Conservation (phyloP, 73 alveolate genomes). For the Paramecium octaurelia region DNA sequence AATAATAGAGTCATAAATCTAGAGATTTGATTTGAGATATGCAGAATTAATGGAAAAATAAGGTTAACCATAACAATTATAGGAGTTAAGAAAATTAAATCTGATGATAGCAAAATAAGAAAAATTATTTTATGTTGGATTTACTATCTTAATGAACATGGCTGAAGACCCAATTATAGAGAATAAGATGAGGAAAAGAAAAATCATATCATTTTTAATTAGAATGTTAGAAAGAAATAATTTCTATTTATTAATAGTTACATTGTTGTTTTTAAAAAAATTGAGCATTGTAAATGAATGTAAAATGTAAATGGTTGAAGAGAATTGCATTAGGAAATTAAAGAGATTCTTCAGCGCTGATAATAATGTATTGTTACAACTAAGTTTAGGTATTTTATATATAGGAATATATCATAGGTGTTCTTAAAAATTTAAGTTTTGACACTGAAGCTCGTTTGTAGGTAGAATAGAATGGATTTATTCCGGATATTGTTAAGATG, state of each 20-base stretch:
- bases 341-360: slow-evolving; percentile 85
- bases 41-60: slow-evolving; percentile 70
- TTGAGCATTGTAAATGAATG: slow-evolving; percentile 88
- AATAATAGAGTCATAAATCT: slow-evolving; percentile 89
- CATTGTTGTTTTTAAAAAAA: slow-evolving; percentile 90
- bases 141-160: slow-evolving; percentile 88
- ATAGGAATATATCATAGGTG: slow-evolving; percentile 47
- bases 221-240: slow-evolving; percentile 91
- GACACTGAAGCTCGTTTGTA: slow-evolving; percentile 87
- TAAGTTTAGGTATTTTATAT: slow-evolving; percentile 34
- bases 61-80: slow-evolving; percentile 61
- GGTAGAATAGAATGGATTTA: slow-evolving; percentile 82
- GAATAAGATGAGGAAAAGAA: slow-evolving; percentile 91
- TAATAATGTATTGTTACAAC: slow-evolving; percentile 76
- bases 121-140: slow-evolving; percentile 89
- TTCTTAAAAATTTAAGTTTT: slow-evolving; percentile 89
- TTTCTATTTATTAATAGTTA: slow-evolving; percentile 86
- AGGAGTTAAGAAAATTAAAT: slow-evolving; percentile 75
- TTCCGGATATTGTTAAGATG: slow-evolving; percentile 88
- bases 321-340: slow-evolving; percentile 85
- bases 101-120: slow-evolving; percentile 92
- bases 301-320: slow-evolving; percentile 91
- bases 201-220: slow-evolving; percentile 79
- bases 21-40: slow-evolving; percentile 84
- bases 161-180: slow-evolving; percentile 97